Evolutionary conservation across 345 rosid species (phyloP), one percentile per base, ranked within the genome.

Genomic region (Citrus mangshanensis): DNA sequence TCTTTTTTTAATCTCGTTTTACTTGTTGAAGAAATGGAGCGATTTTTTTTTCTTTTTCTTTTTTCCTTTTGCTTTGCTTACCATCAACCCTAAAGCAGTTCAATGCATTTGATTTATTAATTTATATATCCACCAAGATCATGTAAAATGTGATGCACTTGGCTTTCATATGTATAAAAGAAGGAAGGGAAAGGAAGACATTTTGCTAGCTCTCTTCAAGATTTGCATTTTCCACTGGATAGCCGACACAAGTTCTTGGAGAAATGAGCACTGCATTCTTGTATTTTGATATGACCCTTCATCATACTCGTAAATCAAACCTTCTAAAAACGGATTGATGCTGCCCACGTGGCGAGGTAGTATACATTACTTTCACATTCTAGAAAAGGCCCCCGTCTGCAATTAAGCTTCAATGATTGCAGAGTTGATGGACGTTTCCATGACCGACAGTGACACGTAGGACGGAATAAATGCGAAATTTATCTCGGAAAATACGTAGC

Each of bases 371-470:
- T 3, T 2, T 0, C 4, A 7, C 12, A 56, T 56, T 56, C 30
- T 5, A 6, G 65, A 5, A 35, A 4, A 34, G 7, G 22, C 1
- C 24, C 1, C 66, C 34, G 22, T n/a, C 35, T 9, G 35, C 63
- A 65, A 46, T 66, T 1, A 46, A 35, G 37, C 58, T 64, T 71
- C 73, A 72, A 81, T 84, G 74, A 79, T 82, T 73, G 79, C 70
- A 74, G 51, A 13, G 18, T 51, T 16, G 78, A 64, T 54, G 30
- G 65, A 25, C 74, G 49, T 60, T 69, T 77, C 68, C 73, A 72
- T 49, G 71, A 82, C 88, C 88, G 87, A 85, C 87, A 85, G 25
- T 30, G 18, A 74, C 85, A 71, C 83, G 60, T 60, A 51, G 21
- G 61, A 42, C 37, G 27, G 8, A n/a, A n/a, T 49, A 28, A 34